Conservation (phyloP, 2,329 filamentous ascomycete species). For the Arthrobotrys entomopaga region DNA sequence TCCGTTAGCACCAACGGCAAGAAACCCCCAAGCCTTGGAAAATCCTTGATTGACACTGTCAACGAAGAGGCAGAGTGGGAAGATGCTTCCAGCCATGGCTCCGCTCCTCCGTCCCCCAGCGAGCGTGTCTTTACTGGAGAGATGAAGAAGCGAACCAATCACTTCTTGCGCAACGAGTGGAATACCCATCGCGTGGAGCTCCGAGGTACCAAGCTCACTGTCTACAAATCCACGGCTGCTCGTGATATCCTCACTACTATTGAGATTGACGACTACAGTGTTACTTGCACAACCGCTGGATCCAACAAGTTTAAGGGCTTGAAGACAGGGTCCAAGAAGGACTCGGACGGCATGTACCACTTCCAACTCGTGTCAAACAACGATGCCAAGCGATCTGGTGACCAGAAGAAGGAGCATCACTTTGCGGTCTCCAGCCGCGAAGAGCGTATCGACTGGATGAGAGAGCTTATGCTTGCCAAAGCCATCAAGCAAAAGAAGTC, state of each 20-base stretch:
- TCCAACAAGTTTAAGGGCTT: slow-evolving; percentile 85
- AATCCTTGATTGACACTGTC: slow-evolving; percentile 57
- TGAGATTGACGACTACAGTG: slow-evolving; percentile 88
- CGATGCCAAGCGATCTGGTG: slow-evolving; percentile 64
- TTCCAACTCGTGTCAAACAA: slow-evolving; percentile 85
- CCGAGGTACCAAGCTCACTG: slow-evolving; percentile 76
- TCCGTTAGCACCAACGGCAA: slow-evolving; percentile 25
- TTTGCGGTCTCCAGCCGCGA: slow-evolving; percentile 89
- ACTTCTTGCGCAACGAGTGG: slow-evolving; percentile 93
- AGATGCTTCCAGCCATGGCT: slow-evolving; percentile 56
- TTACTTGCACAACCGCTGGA: slow-evolving; percentile 81
- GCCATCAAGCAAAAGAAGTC: slow-evolving; percentile 84
- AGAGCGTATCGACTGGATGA: slow-evolving; percentile 97
- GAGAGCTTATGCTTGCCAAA: slow-evolving; percentile 90
- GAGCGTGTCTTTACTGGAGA: slow-evolving; percentile 80
- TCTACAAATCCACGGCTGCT: slow-evolving; percentile 70
- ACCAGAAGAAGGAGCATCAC: slow-evolving; percentile 75
- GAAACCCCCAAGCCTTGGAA: slow-evolving; percentile 52
- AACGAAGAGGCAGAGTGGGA: slow-evolving; percentile 59
- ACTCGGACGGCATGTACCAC: slow-evolving; percentile 75
- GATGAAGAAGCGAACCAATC: slow-evolving; percentile 93
- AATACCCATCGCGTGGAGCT: slow-evolving; percentile 90
- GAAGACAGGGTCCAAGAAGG: slow-evolving; percentile 70
- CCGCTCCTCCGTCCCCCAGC: slow-evolving; percentile 55
- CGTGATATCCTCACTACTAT: slow-evolving; percentile 61